Evolutionary conservation across 176 grass and related monocot species (phyloP).

Genomic region (Cymbopogon citratus): DNA sequence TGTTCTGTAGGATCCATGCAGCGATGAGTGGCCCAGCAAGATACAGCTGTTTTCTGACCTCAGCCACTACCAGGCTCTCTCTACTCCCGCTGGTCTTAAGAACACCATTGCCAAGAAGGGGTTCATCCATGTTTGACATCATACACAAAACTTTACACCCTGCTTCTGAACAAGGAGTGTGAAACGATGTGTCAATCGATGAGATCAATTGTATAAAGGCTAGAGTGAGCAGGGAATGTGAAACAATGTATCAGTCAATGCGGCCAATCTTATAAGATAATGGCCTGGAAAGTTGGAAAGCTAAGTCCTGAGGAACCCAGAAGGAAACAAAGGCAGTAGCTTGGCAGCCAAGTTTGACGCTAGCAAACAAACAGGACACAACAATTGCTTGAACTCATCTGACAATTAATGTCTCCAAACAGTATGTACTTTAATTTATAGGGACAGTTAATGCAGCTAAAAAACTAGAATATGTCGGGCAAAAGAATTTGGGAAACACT

Average conservation of each 20-base stretch:
- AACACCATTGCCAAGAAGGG: constrained; percentile 23
- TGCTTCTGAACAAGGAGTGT: neutral
- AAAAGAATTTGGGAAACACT: neutral
- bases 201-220: neutral
- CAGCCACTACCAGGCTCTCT: constrained; percentile 8
- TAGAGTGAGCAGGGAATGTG: neutral
- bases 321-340: constrained; percentile 10
- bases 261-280: neutral
- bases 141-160: neutral
- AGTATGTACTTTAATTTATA: neutral
- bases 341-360: constrained; percentile 31
- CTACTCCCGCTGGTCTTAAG: constrained; percentile 8
- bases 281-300: neutral
- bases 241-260: neutral
- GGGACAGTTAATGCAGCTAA: neutral
- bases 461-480: neutral
- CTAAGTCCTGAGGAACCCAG: neutral
- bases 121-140: constrained; percentile 26
- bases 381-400: neutral
- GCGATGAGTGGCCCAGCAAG: constrained; percentile 41
- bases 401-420: neutral
- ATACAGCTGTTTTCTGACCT: constrained; percentile 43
- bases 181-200: neutral
- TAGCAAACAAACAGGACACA: neutral
- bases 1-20: constrained; percentile 40